phyloP scores from a whole-genome alignment of 148 eudicot genomes.

The Rhododendron griersonianum region DNA sequence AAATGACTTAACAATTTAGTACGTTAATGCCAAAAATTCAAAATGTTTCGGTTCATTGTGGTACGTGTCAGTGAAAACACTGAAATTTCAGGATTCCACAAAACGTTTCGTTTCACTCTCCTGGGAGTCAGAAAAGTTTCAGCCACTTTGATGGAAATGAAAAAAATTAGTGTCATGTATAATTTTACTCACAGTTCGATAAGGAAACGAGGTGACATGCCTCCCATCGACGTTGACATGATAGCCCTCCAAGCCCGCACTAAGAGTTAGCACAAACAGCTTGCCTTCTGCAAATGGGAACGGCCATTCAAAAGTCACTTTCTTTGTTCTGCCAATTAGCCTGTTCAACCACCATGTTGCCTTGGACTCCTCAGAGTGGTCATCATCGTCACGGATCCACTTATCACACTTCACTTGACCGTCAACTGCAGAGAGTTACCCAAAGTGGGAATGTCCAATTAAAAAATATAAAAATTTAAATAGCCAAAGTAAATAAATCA shows the following conservation, averaged over 20 bases:
- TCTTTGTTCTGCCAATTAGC: conserved; percentile 60
- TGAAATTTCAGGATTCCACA: not conserved
- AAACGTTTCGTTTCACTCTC: not conserved
- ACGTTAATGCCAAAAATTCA: not conserved
- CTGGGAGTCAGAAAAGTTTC: not conserved
- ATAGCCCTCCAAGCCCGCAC: conserved; percentile 86
- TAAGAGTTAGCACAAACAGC: conserved; percentile 70
- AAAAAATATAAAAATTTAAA: not conserved
- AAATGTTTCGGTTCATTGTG: not conserved
- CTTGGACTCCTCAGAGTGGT: conserved; percentile 56
- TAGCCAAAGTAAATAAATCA: not conserved
- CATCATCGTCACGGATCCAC: conserved; percentile 74
- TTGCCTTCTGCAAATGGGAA: conserved; percentile 79
- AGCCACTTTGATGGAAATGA: not conserved
- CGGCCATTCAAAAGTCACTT: conserved; percentile 77
- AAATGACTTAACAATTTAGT: not conserved
- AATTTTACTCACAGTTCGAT: conserved; percentile 68
- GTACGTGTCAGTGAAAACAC: not conserved
- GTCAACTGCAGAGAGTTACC: conserved; percentile 41
- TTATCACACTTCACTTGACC: conserved; percentile 69
- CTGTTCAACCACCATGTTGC: conserved; percentile 76
- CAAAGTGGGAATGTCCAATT: not conserved
- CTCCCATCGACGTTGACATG: conserved; percentile 80
- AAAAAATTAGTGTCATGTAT: not conserved
- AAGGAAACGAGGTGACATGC: conserved; percentile 83